Evolutionary conservation across 2,329 filamentous ascomycete genomes (phyloP).

Genomic region (Calonectria pseudoturangicola): DNA sequence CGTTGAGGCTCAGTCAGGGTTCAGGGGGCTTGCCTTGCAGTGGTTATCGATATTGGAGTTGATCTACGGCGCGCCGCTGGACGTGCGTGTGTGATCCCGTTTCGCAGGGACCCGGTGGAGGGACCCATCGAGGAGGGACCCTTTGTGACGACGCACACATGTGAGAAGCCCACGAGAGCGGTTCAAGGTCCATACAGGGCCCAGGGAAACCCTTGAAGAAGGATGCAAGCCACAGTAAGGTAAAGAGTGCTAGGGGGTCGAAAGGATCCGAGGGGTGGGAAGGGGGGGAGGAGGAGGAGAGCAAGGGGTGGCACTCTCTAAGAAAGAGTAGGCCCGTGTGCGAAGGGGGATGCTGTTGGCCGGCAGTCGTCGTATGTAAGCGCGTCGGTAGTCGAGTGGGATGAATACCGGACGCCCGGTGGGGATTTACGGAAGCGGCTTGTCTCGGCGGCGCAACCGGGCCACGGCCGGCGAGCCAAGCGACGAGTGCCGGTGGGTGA

Average conservation of each 20-base stretch:
- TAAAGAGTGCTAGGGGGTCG: neutral
- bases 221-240: slow-evolving; percentile 11
- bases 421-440: slow-evolving; percentile 32
- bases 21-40: slow-evolving; percentile 7
- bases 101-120: slow-evolving; percentile 6
- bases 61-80: slow-evolving; percentile 16
- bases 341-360: neutral
- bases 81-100: slow-evolving; percentile 28
- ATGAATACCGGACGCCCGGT: slow-evolving; percentile 39
- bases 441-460: slow-evolving; percentile 34
- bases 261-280: neutral
- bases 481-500: neutral
- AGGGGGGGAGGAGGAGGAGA: no score
- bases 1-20: slow-evolving; percentile 26
- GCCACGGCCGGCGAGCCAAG: slow-evolving; percentile 21
- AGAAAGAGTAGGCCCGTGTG: neutral
- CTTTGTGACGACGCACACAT: slow-evolving; percentile 10
- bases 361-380: slow-evolving; percentile 21
- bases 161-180: slow-evolving; percentile 4
- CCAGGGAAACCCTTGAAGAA: neutral
- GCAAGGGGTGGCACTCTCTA: neutral
- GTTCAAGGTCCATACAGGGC: neutral
- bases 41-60: slow-evolving; percentile 18
- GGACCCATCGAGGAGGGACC: slow-evolving; percentile 12
- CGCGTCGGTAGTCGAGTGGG: slow-evolving; percentile 35